Evolutionary conservation across 2,329 filamentous ascomycete species (phyloP).

Genomic region (Fusarium penzigii): DNA sequence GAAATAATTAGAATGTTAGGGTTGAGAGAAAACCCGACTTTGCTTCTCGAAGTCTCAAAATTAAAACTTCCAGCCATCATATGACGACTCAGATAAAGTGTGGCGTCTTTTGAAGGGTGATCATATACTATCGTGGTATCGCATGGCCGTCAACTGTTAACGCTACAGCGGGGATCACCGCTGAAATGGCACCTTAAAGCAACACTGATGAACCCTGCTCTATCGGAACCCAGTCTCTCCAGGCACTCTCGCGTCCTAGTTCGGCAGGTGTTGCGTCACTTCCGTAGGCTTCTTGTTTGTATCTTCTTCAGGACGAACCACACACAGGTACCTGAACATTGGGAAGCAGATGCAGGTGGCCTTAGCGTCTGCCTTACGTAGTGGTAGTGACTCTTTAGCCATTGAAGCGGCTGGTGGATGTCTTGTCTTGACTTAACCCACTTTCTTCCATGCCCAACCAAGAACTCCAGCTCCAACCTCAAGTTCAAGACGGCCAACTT

Average conservation of each 20-base stretch:
- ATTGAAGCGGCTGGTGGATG: background rate
- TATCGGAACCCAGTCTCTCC: background rate
- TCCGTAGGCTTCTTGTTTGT: no score
- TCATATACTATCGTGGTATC: background rate
- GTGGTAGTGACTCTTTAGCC: background rate
- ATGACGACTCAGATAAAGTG: background rate
- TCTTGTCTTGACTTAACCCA: background rate
- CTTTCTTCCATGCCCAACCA: conserved; percentile 7
- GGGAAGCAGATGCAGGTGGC: background rate
- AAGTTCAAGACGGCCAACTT: conserved; percentile 13
- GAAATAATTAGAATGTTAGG: no score
- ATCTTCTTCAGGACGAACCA: background rate
- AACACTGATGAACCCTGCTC: background rate
- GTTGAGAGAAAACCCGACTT: background rate
- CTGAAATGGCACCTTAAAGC: background rate
- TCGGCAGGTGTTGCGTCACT: background rate
- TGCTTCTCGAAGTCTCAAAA: background rate
- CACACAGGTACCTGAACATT: background rate
- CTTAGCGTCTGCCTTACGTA: background rate
- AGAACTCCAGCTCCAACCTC: conserved; percentile 5
- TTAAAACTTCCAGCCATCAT: background rate
- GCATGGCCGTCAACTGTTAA: background rate
- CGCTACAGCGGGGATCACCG: background rate
- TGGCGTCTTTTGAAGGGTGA: background rate
- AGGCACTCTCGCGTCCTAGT: background rate